Conservation (phyloP, 495 filamentous ascomycete species). For the Schizothecium vesticola region DNA sequence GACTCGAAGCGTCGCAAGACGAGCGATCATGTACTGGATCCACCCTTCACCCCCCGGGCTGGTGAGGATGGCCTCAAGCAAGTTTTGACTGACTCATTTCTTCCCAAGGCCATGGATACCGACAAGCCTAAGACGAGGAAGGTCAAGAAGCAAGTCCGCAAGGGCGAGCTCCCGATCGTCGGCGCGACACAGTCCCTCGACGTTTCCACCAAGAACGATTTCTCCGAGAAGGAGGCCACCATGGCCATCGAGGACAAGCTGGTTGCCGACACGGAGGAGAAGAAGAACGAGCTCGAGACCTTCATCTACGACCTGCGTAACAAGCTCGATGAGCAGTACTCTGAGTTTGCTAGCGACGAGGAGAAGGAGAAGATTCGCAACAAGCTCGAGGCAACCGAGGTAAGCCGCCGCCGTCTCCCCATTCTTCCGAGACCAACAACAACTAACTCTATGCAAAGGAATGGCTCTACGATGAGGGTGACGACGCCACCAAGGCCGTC, state of each 20-base stretch:
- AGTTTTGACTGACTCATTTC: constrained; percentile 21
- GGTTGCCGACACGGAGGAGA: constrained; percentile 95
- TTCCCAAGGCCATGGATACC: constrained; percentile 82
- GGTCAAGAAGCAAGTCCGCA: constrained; percentile 99
- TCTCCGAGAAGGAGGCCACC: constrained; percentile 71
- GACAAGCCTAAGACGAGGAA: constrained; percentile 87
- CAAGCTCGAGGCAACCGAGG: constrained; percentile 79
- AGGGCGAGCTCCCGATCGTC: constrained; percentile 89
- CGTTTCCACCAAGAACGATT: constrained; percentile 53
- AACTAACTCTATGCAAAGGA: constrained; percentile 52
- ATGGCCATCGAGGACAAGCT: constrained; percentile 99
- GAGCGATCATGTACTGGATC: constrained; percentile 11
- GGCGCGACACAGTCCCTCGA: constrained; percentile 78
- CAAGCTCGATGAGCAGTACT: constrained; percentile 87
- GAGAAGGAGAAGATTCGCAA: constrained; percentile 81
- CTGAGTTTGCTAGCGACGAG: constrained; percentile 82
- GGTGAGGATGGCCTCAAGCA: not conserved
- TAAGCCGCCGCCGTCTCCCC: constrained; percentile 40
- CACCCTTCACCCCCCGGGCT: constrained; percentile 5
- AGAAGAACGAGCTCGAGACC: constrained; percentile 98
- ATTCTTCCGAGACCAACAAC: not conserved
- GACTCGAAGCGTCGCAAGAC: constrained; percentile 30
- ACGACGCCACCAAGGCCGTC: constrained; percentile 87
- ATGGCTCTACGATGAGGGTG: constrained; percentile 97
- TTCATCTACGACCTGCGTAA: constrained; percentile 94